These are phyloP conservation scores for Dioszegia aurantiaca DNA, from an alignment of 768 basidiomycete species.

Conservation along the genomic window DNA sequence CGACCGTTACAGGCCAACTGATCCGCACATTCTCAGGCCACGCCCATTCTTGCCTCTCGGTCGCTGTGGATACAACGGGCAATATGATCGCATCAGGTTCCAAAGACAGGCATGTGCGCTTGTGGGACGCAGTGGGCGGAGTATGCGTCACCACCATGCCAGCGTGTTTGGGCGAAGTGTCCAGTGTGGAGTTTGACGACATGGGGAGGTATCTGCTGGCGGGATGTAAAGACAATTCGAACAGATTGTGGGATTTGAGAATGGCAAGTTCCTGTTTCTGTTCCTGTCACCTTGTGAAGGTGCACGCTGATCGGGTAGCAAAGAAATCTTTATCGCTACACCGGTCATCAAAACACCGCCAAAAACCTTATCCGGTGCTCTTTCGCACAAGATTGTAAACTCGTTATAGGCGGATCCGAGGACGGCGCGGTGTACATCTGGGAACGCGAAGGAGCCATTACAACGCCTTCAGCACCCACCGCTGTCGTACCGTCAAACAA, in stretches of 20 bases:
- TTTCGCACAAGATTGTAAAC: constrained; percentile 31
- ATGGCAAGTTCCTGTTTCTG: constrained; percentile 42
- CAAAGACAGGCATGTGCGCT: constrained; percentile 45
- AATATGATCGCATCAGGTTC: constrained; percentile 49
- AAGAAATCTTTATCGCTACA: constrained; percentile 45
- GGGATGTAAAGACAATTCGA: constrained; percentile 49
- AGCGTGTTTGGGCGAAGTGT: constrained; percentile 48
- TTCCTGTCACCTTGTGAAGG: not conserved
- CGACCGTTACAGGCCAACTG: constrained; percentile 42
- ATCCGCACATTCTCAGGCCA: constrained; percentile 51
- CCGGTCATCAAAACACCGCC: constrained; percentile 50
- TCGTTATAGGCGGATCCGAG: constrained; percentile 49
- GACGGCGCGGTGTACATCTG: constrained; percentile 48
- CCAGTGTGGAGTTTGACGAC: constrained; percentile 48
- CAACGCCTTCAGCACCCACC: not conserved
- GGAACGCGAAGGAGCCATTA: constrained; percentile 35
- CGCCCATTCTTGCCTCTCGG: constrained; percentile 38
- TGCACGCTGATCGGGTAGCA: constrained; percentile 27
- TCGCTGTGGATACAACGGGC: constrained; percentile 41
- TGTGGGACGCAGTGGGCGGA: constrained; percentile 51
- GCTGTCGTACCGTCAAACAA: not conserved
- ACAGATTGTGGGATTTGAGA: constrained; percentile 48
- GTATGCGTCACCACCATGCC: constrained; percentile 43
- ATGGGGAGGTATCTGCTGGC: constrained; percentile 46
- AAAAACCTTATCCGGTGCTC: constrained; percentile 49